phyloP scores from a whole-genome alignment of 768 basidiomycete genomes.

The Podaxis rugospora region DNA sequence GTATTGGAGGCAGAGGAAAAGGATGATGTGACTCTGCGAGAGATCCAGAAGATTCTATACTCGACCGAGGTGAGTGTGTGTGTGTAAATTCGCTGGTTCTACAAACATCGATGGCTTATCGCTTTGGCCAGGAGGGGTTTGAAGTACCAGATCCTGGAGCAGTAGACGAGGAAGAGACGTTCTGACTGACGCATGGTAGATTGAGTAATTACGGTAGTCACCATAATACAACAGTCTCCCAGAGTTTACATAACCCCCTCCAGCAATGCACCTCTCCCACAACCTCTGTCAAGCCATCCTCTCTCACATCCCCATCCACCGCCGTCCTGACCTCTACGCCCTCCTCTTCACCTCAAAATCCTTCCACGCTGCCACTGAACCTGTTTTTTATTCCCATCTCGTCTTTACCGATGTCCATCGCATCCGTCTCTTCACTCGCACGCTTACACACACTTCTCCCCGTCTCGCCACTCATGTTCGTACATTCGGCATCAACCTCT shows the following conservation, averaged over 20 bases:
- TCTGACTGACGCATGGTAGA: slow-evolving; percentile 31
- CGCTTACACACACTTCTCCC: slow-evolving; percentile 30
- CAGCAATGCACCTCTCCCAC: neutral
- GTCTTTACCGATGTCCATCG: slow-evolving; percentile 31
- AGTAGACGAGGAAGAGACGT: slow-evolving; percentile 81
- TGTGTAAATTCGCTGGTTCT: neutral
- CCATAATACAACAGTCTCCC: neutral
- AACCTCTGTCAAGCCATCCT: neutral
- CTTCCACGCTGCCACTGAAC: slow-evolving; percentile 45
- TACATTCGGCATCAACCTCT: slow-evolving; percentile 34
- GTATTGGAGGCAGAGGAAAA: slow-evolving; percentile 49
- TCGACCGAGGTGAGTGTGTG: slow-evolving; percentile 90
- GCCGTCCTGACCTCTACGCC: slow-evolving; percentile 31
- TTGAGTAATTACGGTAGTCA: neutral
- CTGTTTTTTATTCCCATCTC: slow-evolving; percentile 38
- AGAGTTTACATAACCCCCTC: neutral
- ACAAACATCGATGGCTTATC: neutral
- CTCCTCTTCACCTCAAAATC: slow-evolving; percentile 43
- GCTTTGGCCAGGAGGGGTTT: slow-evolving; percentile 71
- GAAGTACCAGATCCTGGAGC: slow-evolving; percentile 72
- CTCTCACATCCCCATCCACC: slow-evolving; percentile 11
- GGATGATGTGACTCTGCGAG: slow-evolving; percentile 57
- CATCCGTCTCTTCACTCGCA: slow-evolving; percentile 32
- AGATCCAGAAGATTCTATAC: slow-evolving; percentile 92
- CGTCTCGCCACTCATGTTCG: slow-evolving; percentile 38